Base-by-base conservation (phyloP, 2,329 filamentous ascomycete genomes). In the Colletotrichum horii region DNA sequence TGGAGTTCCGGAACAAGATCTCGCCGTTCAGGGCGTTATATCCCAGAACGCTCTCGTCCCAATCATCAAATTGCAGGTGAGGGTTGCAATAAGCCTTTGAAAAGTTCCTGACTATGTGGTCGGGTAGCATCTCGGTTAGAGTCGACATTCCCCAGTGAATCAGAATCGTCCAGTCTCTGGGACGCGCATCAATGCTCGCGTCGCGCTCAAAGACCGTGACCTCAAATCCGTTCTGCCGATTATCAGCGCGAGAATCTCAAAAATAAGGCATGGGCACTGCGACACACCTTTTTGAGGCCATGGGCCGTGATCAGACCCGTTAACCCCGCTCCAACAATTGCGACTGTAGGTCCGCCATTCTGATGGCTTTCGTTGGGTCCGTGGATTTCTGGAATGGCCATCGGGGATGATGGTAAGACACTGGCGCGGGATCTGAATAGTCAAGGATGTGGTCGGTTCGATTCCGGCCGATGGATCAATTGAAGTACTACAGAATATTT, bases 121-220 rank as follows among this genome's bases (percentile, higher is more conserved):
- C 71, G 3, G 85, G 84, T 3, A 87, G 79, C 62, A 86, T 77
- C 60, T 82, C 77, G 56, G 70, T 76, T 65, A 87, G 80, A 8
- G 80, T 78, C 2, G 83, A 81, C 78, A 85, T 81, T 15, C 82
- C 84, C 85, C 85, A 87, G 76, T 85, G 84, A 26, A 86, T 76
- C 14, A 84, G 79, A 36, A 86, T 84, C n/a, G 82, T 83, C 84
- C 84, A 85, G 79, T 85, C 84, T 69, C 84, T 83, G 4, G 73
- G 64, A 11, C 83, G 81, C 26, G 79, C 78, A 11, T 81, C 77
- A 70, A 84, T 60, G 66, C 79, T 76, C 3, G 70, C 66, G 38
- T 85, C 84, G 19, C 72, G 64, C 26, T 85, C 84, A 66, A 81
- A 84, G 4, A 85, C 74, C 36, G 78, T 68, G 8, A 82, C 83